Base-by-base conservation (phyloP, 352 stramenopile species). In the Phytophthora quininea region DNA sequence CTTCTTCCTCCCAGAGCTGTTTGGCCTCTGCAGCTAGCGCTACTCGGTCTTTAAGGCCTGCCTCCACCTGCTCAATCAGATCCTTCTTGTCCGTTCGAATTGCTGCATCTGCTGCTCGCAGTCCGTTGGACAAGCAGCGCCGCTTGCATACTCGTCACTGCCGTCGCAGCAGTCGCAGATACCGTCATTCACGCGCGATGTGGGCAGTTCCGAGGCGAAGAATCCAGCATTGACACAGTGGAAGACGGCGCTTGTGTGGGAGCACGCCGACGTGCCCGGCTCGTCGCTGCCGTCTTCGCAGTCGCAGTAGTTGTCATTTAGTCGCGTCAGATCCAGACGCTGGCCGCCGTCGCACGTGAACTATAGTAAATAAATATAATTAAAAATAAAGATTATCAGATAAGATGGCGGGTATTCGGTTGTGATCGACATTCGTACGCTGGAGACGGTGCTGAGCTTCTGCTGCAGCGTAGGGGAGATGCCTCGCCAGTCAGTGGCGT, bases 131-230 rank as follows among this genome's bases (percentile, higher is more conserved):
- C 86, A 95, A 4, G 51, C 79, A 54, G 48, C 79, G 56, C 58
- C 73, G 4, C 69, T 73, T 1, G 59, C 29, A 12, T 67, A 56
- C 61, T 99, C 97, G 69, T 99, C 97, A 38, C 84, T 91, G 14
- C 95, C 97, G 78, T 99, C 96, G 69, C 97, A 99, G 73, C 97
- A 99, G 87, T 99, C 97, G 71, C 97, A 99, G 43, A 99, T 82
- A 14, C 93, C 95, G 76, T 99, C 97, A 24, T 91, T 66, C 0
- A 99, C 76, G 30, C 87, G 79, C 3, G 83, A 91, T 5, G 80
- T 70, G 1, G 92, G 81, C 8, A 92, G 30, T 27, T 62, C 52
- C 35, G 80, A 48, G 3, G 84, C 32, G 52, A 93, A 92, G 71
- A 88, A 91, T n/a, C 60, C 69, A 0, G 67, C 62, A 32, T 59